phyloP scores from a whole-genome alignment of 2,329 filamentous ascomycete genomes.

The Orbilia brochopaga region DNA sequence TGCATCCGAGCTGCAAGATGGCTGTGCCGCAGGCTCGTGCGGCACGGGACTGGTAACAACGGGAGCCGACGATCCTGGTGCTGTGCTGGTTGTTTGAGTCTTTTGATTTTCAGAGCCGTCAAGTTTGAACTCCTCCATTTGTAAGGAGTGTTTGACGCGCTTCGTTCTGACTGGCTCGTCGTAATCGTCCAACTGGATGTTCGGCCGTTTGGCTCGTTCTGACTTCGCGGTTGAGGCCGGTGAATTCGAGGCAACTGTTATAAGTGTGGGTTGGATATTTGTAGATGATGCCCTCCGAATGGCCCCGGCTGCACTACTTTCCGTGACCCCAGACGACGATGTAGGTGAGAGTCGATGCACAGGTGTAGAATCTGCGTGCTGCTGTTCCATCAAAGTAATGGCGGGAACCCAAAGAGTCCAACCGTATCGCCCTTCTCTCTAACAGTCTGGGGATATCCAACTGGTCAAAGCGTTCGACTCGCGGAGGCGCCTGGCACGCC shows the following conservation, averaged over 20 bases:
- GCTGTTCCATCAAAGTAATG: slow-evolving; percentile 50
- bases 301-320: slow-evolving; percentile 21
- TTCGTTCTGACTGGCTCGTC: slow-evolving; percentile 22
- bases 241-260: slow-evolving; percentile 1
- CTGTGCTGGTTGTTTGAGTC: slow-evolving; percentile 27
- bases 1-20: slow-evolving; percentile 36
- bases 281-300: slow-evolving; percentile 34
- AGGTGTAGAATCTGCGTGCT: slow-evolving; percentile 47
- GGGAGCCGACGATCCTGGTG: slow-evolving; percentile 19
- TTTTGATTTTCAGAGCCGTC: slow-evolving; percentile 45
- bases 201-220: slow-evolving; percentile 24
- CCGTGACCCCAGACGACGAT: slow-evolving; percentile 22
- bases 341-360: slow-evolving; percentile 41
- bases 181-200: slow-evolving; percentile 30
- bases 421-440: background rate
- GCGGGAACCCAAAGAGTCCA: slow-evolving; percentile 27
- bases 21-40: slow-evolving; percentile 28
- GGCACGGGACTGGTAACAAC: slow-evolving; percentile 20
- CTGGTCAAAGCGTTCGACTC: no score
- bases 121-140: slow-evolving; percentile 51
- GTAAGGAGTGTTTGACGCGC: slow-evolving; percentile 30
- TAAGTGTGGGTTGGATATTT: slow-evolving; percentile 10
- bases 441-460: background rate
- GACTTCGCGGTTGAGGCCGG: slow-evolving; percentile 18
- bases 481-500: no score